Percentiles rank a stretch among this genome's conserved stretches.
Evolutionary conservation across 495 filamentous ascomycete genomes (phyloP).

Genomic region (Friedmanniomyces endolithicus): DNA sequence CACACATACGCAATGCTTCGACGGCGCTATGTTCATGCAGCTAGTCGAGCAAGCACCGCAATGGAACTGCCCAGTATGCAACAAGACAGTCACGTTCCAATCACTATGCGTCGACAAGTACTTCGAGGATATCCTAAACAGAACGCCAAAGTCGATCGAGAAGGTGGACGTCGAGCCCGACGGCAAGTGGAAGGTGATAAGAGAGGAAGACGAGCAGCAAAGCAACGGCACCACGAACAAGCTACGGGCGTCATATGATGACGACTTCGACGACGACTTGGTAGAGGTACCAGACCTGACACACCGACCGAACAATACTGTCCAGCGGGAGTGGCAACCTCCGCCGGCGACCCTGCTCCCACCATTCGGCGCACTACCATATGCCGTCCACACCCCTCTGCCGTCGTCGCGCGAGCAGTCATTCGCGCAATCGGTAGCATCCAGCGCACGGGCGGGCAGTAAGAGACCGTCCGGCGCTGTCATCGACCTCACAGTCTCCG

Average conservation of each 20-base stretch:
- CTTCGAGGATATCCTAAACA: constrained; percentile 69
- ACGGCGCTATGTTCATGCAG: constrained; percentile 84
- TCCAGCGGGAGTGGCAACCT: constrained; percentile 7
- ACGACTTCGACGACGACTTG: constrained; percentile 53
- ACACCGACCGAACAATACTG: constrained; percentile 33
- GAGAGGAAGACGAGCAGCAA: constrained; percentile 29
- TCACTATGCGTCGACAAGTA: constrained; percentile 82
- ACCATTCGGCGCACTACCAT: constrained; percentile 4
- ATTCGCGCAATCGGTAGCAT: constrained; percentile 31
- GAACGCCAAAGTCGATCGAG: constrained; percentile 54
- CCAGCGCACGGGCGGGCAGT: constrained; percentile 31
- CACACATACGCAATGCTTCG: constrained; percentile 88
- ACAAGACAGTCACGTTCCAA: constrained; percentile 68
- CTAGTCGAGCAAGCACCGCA: constrained; percentile 91
- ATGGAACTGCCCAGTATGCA: constrained; percentile 89
- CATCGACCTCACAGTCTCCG: constrained; percentile 68
- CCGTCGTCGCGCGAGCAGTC: constrained; percentile 45
- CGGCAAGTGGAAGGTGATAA: constrained; percentile 53
- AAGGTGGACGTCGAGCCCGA: constrained; percentile 85
- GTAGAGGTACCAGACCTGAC: constrained; percentile 51
- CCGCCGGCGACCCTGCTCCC: constrained; percentile 21
- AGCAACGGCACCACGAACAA: constrained; percentile 16
- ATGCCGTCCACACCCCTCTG: constrained; percentile 35
- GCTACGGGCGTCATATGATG: constrained; percentile 31
- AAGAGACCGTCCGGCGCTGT: constrained; percentile 54